Evolutionary conservation across 2,329 filamentous ascomycete genomes (phyloP).

Genomic region (Aaosphaeria pasadenensis): DNA sequence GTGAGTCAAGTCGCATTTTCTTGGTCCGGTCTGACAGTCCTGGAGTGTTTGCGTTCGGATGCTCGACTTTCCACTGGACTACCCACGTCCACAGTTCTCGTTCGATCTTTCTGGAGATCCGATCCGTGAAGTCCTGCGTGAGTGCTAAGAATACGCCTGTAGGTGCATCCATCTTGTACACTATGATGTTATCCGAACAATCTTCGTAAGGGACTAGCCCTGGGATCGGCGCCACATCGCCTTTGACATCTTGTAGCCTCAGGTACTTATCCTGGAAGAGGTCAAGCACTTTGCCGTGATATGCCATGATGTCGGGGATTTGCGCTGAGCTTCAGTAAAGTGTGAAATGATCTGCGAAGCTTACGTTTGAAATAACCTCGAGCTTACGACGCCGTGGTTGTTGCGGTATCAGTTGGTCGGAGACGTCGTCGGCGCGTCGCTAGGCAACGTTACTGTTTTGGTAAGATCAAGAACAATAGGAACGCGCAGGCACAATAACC

Average conservation of each 20-base stretch:
- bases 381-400: too few species aligned
- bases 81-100: slow-evolving; percentile 33
- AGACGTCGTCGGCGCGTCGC: too few species aligned
- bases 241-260: slow-evolving; percentile 20
- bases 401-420: too few species aligned
- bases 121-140: slow-evolving; percentile 28
- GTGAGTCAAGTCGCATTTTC: background rate
- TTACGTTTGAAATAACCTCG: too few species aligned
- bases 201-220: slow-evolving; percentile 28
- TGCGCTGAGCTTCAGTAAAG: too few species aligned
- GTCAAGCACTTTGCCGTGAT: slow-evolving; percentile 23
- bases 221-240: slow-evolving; percentile 27
- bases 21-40: background rate
- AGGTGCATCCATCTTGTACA: slow-evolving; percentile 25
- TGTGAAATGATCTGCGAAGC: too few species aligned
- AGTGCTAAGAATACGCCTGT: slow-evolving; percentile 23
- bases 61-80: slow-evolving; percentile 29
- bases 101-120: slow-evolving; percentile 9
- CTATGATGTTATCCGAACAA: slow-evolving; percentile 18
- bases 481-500: too few species aligned
- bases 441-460: too few species aligned
- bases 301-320: background rate
- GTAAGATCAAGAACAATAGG: too few species aligned
- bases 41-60: background rate
- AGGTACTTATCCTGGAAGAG: slow-evolving; percentile 17